Base-by-base conservation (phyloP, 768 basidiomycete species). In the Melanogaster broomeanus region DNA sequence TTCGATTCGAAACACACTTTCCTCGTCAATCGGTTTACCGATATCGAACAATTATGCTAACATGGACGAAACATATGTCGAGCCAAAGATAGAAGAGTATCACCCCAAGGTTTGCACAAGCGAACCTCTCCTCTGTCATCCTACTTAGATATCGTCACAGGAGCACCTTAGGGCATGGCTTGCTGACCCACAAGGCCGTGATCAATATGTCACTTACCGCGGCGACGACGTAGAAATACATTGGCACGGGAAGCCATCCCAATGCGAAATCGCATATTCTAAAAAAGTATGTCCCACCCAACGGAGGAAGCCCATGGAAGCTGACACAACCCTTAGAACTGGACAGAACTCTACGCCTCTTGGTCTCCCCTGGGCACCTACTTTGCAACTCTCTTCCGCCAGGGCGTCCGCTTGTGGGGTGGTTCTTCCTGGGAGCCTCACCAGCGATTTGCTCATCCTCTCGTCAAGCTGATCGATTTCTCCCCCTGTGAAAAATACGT, bases 331-430 rank as follows among this genome's bases (percentile, higher is more conserved):
- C 51, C 37, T 3, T 62, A 93, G 91, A 88, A 90, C 66, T 98
- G 97, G 93, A 97, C 92, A 64, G 94, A 98, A 51, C 82, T 96
- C 45, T 99, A 96, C 71, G 87, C 93, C 18, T 88, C 90, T 27
- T 99, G 97, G 97, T 98, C 97, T 19, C 95, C 95, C 18, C 78
- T 88, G 47, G 97, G 97, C 30, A 98, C 95, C n/a, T 92, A 88
- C 66, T 78, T 98, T 55, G 88, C 93, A 34, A 94, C 96, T 2
- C 81, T 98, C 42, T 95, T 98, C 68, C 84, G 93, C 35, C 94
- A 93, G 69, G 97, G 97, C 69, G 90, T 98, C 52, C 89, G 92
- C 27, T 77, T 98, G 33, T 98, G 95, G 93, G 96, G 93, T 42
- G 97, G 97, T 12, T 72, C 86, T 24, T 92, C 91, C 11, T 98